Evolutionary conservation across 805 yeast species (phyloP), one percentile per base, ranked within the genome.

Genomic region (Jamesozyma rosinii): DNA sequence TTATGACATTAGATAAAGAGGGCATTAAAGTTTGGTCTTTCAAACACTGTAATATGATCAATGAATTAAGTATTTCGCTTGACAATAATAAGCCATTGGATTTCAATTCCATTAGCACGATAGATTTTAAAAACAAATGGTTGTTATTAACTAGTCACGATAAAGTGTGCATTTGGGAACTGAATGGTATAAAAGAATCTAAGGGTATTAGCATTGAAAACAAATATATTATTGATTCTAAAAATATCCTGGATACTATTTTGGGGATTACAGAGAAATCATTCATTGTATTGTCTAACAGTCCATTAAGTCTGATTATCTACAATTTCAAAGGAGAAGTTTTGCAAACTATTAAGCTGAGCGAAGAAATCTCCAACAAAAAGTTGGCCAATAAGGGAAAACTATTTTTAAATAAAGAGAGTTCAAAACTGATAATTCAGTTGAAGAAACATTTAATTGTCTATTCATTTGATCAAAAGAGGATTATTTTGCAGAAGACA

Each of bases 221-320:
- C 13, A 47, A 45, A 18, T 49, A 47, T 38, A 43, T 27, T 8
- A 45, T 53, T n/a, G 37, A 43, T 19, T 40, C 40, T 4, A 41
- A 42, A 10, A 35, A 39, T 32, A 20, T 22, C 44, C 41, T 50
- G 29, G 51, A 49, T 37, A 52, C 53, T 11, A 48, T 53, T 20
- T 45, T 60, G 11, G 66, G 66, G 3, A 54, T 61, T 41, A 61
- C 66, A 2, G 64, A 61, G 35, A 61, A 57, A 44, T 58, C 64
- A 10, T 46, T 61, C 15, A 55, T 61, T 15, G 52, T 53, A 3
- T 41, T 59, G 17, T 44, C 50, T 22, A 39, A 37, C 8, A 45
- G 51, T 24, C 58, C 62, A 21, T 49, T 45, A 31, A 48, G 51
- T 34, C 39, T 59, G 20, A 47, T 46, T 1, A 58, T 62, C 19